These are phyloP conservation scores for Micractinium sp. DNA, from an alignment of 139 green algal genomes.

Conservation along the genomic window DNA sequence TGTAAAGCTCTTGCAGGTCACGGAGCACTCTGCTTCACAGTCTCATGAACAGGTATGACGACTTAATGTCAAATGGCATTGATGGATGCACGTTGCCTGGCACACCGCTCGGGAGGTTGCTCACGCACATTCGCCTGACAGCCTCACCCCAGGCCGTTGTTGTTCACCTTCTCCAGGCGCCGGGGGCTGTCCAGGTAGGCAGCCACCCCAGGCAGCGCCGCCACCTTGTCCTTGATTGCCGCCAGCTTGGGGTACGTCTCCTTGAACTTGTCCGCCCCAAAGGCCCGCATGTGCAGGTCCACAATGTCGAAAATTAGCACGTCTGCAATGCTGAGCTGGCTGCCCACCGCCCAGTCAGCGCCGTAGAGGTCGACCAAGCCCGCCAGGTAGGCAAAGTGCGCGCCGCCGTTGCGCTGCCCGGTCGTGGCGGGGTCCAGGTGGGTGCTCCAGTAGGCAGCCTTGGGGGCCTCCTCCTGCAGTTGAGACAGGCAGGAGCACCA, in stretches of 20 bases:
- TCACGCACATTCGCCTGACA: not conserved
- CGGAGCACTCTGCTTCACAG: not conserved
- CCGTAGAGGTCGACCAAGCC: constrained; percentile 31
- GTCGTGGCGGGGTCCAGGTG: constrained; percentile 43
- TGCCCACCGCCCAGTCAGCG: constrained; percentile 36
- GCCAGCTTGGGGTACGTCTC: constrained; percentile 50
- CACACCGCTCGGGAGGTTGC: not conserved
- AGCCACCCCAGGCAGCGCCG: constrained; percentile 47
- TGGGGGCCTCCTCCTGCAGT: constrained; percentile 50
- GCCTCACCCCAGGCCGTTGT: constrained; percentile 53
- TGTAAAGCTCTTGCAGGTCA: too few species aligned
- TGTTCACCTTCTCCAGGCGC: constrained; percentile 50
- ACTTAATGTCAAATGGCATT: too few species aligned
- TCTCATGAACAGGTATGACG: not conserved
- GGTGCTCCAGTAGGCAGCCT: constrained; percentile 50
- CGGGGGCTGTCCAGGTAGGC: constrained; percentile 50
- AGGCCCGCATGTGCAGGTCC: constrained; percentile 63
- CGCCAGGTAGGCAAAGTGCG: constrained; percentile 50
- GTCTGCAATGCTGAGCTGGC: constrained; percentile 41
- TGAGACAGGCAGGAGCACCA: not conserved
- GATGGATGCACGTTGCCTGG: not conserved
- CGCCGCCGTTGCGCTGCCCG: constrained; percentile 45
- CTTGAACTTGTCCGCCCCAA: constrained; percentile 42
- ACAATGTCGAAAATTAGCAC: constrained; percentile 53
- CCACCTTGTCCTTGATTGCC: constrained; percentile 37